Conservation (phyloP, 208 protist species). For the Crithidia bombi region DNA sequence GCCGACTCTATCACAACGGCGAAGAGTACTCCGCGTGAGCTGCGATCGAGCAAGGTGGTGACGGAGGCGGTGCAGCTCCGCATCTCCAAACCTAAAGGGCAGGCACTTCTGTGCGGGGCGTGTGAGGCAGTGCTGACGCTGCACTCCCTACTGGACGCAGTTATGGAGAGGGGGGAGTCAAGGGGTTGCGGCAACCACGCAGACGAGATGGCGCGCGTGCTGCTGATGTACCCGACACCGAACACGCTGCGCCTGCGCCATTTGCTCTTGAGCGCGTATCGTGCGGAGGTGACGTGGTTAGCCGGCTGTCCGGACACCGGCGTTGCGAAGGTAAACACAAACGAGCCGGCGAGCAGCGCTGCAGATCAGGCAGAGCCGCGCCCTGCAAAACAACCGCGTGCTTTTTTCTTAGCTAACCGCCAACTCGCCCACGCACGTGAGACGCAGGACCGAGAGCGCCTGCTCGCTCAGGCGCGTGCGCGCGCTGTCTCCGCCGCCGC, state of each 20-base stretch:
- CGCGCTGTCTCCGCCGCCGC: neutral
- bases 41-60: slow-evolving; percentile 2
- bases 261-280: slow-evolving; percentile 43
- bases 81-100: slow-evolving; percentile 17
- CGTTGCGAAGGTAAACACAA: neutral
- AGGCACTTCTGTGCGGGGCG: slow-evolving; percentile 29
- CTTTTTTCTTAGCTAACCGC: slow-evolving; percentile 10
- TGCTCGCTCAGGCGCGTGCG: slow-evolving; percentile 4
- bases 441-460: neutral
- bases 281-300: slow-evolving; percentile 1
- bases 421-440: slow-evolving; percentile 15
- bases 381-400: neutral
- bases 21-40: neutral
- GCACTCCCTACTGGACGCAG: slow-evolving; percentile 16
- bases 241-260: slow-evolving; percentile 44
- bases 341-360: neutral
- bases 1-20: neutral
- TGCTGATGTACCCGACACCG: slow-evolving; percentile 45
- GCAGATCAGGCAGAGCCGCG: neutral
- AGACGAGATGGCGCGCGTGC: slow-evolving; percentile 27
- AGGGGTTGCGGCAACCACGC: neutral
- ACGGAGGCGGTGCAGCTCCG: neutral
- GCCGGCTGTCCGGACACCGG: neutral
- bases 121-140: slow-evolving; percentile 47
- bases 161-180: neutral